Conservation (phyloP, 1,284 basidiomycete species). For the Heterobasidion annosum region DNA sequence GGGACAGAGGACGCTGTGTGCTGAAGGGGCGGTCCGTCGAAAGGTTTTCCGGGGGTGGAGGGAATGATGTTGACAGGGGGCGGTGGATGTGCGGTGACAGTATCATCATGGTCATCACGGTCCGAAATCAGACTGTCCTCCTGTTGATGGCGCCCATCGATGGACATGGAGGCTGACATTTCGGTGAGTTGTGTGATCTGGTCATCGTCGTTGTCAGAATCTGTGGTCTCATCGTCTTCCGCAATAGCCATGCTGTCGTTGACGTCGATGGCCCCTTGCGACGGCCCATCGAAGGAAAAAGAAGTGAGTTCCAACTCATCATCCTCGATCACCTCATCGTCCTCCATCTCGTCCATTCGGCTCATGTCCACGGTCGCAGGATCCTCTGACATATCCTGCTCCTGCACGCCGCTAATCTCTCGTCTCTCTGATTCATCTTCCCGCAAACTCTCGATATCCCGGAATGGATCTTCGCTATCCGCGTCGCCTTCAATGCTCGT, state of each 20-base stretch:
- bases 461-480: slow-evolving; percentile 76
- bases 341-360: slow-evolving; percentile 40
- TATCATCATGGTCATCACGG: slow-evolving; percentile 8
- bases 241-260: slow-evolving; percentile 27
- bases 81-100: slow-evolving; percentile 11
- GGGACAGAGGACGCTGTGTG: slow-evolving; percentile 13
- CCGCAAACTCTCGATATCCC: slow-evolving; percentile 75
- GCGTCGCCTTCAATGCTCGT: slow-evolving; percentile 25
- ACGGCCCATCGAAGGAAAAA: slow-evolving; percentile 61
- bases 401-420: background rate
- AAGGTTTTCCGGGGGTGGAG: slow-evolving; percentile 5
- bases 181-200: slow-evolving; percentile 11
- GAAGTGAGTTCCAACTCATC: slow-evolving; percentile 60
- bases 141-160: slow-evolving; percentile 13
- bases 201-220: slow-evolving; percentile 33
- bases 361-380: slow-evolving; percentile 30
- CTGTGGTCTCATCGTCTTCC: slow-evolving; percentile 36
- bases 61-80: background rate
- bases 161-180: slow-evolving; percentile 9
- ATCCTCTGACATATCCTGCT: slow-evolving; percentile 12
- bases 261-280: slow-evolving; percentile 36
- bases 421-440: slow-evolving; percentile 39
- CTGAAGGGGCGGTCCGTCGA: slow-evolving; percentile 12
- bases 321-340: slow-evolving; percentile 35
- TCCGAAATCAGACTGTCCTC: slow-evolving; percentile 12